Conservation (phyloP, 345 rosid species). For the Diplotaxis tenuifolia region DNA sequence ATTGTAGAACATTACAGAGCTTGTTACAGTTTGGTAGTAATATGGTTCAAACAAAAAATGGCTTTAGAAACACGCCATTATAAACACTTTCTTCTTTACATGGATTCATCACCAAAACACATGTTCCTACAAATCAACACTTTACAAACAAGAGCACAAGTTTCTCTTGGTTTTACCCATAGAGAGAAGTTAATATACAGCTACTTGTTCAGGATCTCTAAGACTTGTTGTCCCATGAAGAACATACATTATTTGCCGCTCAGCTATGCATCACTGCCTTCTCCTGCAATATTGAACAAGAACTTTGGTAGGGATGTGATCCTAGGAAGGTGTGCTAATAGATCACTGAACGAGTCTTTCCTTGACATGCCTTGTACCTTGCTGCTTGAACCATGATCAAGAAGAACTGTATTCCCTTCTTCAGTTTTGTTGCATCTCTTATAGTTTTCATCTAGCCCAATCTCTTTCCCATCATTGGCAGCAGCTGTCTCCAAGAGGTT, state of each 20-base stretch:
- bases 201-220: constrained; percentile 30
- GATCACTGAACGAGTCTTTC: constrained; percentile 81
- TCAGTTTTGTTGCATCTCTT: constrained; percentile 17
- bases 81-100: neutral
- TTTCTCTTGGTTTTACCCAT: neutral
- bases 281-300: constrained; percentile 81
- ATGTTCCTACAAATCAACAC: constrained; percentile 16
- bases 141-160: constrained; percentile 17
- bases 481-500: constrained; percentile 69
- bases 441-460: constrained; percentile 28
- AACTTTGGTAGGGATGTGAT: constrained; percentile 85
- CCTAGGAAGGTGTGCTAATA: constrained; percentile 77
- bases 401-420: constrained; percentile 31
- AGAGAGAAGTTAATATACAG: constrained; percentile 17
- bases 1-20: too few relatives aligned
- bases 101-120: constrained; percentile 31
- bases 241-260: neutral
- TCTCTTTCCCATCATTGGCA: constrained; percentile 30
- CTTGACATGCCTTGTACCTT: constrained; percentile 69
- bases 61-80: constrained; percentile 5
- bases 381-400: constrained; percentile 47
- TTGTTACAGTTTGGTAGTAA: neutral
- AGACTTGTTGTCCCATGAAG: neutral
- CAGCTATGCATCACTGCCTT: constrained; percentile 54
- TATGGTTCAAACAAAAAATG: constrained; percentile 6